Conservation (phyloP, 371 early-diverging fungal species). For the Mucor racemosus region DNA sequence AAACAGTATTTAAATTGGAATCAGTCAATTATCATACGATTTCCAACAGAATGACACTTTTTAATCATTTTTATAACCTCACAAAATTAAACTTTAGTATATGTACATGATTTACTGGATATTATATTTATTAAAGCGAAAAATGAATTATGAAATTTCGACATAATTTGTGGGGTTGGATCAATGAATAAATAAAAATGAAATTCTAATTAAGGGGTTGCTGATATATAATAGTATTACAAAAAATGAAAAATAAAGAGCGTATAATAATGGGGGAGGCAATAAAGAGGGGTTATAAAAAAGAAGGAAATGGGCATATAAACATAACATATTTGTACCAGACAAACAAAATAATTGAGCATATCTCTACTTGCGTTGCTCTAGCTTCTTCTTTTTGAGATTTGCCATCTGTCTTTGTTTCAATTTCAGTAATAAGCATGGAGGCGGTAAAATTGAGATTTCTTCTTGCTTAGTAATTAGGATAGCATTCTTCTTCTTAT, state of each 20-base stretch:
- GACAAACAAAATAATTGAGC: not conserved
- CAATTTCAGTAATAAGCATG: constrained; percentile 20
- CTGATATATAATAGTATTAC: too few relatives aligned
- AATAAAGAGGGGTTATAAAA: constrained; percentile 6
- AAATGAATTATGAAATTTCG: too few relatives aligned
- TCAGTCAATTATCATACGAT: not conserved
- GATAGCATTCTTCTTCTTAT: constrained; percentile 17
- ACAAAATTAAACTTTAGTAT: not conserved
- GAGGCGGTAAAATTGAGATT: constrained; percentile 3
- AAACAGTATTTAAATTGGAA: not conserved
- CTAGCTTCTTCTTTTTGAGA: constrained; percentile 12
- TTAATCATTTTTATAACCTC: not conserved
- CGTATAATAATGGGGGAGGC: not conserved
- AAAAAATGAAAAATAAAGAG: not conserved
- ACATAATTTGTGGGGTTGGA: too few relatives aligned
- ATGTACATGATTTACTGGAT: not conserved
- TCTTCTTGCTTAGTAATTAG: not conserved
- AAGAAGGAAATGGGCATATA: not conserved
- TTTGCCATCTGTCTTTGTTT: constrained; percentile 11
- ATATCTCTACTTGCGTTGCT: not conserved
- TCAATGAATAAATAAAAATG: too few relatives aligned
- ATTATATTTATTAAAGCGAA: too few relatives aligned
- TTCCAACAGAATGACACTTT: not conserved
- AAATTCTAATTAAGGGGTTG: too few relatives aligned
- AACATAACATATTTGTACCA: constrained; percentile 13